phyloP scores from a whole-genome alignment of 2,329 filamentous ascomycete genomes.

The Massarina eburnea region DNA sequence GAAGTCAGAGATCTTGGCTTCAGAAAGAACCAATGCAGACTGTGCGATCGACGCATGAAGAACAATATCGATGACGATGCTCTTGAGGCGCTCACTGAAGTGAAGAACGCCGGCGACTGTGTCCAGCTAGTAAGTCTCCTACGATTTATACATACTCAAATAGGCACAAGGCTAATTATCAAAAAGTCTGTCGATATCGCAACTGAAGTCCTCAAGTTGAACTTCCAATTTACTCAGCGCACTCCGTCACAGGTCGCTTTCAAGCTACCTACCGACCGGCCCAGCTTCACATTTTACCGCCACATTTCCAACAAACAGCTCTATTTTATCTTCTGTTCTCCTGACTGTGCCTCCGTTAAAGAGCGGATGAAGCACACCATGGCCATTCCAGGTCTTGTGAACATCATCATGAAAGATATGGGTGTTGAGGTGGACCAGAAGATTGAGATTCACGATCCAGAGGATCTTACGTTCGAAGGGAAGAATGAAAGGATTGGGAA shows the following conservation, averaged over 20 bases:
- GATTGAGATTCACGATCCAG: conserved; percentile 30
- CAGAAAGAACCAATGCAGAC: conserved; percentile 28
- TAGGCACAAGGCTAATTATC: background rate
- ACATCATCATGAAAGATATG: conserved; percentile 25
- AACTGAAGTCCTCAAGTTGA: conserved; percentile 18
- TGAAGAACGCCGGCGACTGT: conserved; percentile 11
- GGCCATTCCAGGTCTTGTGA: conserved; percentile 30
- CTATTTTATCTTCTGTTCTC: conserved; percentile 31
- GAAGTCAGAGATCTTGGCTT: conserved; percentile 20
- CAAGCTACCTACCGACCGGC: conserved; percentile 14
- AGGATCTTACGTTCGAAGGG: conserved; percentile 21
- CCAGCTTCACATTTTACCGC: conserved; percentile 32
- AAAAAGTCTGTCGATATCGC: conserved; percentile 19
- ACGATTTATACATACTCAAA: background rate
- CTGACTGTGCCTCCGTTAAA: conserved; percentile 24
- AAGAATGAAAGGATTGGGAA: conserved; percentile 17
- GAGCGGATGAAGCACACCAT: conserved; percentile 34
- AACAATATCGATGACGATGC: conserved; percentile 25
- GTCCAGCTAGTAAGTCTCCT: conserved; percentile 24
- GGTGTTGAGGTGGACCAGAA: conserved; percentile 26
- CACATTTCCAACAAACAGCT: conserved; percentile 15
- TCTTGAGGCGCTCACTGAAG: conserved; percentile 14
- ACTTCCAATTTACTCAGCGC: background rate
- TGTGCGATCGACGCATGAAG: conserved; percentile 37
- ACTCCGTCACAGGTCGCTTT: conserved; percentile 5